These are phyloP conservation scores for Citrullus colocynthis DNA, from an alignment of 306 rosid genomes.

Conservation along the genomic window DNA sequence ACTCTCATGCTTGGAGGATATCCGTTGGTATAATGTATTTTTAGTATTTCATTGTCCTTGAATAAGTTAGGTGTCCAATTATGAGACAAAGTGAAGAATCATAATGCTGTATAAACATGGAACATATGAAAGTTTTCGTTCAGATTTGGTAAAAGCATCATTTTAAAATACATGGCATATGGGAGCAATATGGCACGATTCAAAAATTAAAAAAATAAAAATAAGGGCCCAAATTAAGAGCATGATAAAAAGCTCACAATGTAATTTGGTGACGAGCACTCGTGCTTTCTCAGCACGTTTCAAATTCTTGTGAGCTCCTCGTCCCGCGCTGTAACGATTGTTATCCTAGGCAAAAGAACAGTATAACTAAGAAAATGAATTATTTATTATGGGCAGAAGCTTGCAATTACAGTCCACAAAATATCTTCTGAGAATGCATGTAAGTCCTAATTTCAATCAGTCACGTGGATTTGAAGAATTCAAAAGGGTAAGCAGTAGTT, in stretches of 20 bases:
- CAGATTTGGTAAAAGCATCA: background rate
- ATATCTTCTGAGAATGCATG: background rate
- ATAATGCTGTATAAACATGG: background rate
- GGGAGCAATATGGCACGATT: background rate
- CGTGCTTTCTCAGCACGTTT: slow-evolving; percentile 94
- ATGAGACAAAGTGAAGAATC: background rate
- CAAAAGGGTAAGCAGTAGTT: background rate
- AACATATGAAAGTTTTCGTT: background rate
- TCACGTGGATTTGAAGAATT: background rate
- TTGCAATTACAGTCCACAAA: background rate
- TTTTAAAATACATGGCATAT: background rate
- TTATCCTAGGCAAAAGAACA: slow-evolving; percentile 42
- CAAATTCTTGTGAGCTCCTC: slow-evolving; percentile 91
- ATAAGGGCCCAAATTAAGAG: background rate
- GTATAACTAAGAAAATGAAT: background rate
- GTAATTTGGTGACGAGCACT: slow-evolving; percentile 49
- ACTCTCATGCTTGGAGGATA: background rate
- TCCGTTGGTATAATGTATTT: background rate
- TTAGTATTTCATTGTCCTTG: background rate
- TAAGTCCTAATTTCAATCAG: background rate
- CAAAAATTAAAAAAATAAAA: background rate
- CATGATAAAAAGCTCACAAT: slow-evolving; percentile 36
- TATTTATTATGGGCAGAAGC: background rate
- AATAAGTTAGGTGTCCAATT: background rate
- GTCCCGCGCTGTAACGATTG: slow-evolving; percentile 76